phyloP scores from a whole-genome alignment of 176 grass and related monocot genomes.

The Eremochloa ophiuroides region DNA sequence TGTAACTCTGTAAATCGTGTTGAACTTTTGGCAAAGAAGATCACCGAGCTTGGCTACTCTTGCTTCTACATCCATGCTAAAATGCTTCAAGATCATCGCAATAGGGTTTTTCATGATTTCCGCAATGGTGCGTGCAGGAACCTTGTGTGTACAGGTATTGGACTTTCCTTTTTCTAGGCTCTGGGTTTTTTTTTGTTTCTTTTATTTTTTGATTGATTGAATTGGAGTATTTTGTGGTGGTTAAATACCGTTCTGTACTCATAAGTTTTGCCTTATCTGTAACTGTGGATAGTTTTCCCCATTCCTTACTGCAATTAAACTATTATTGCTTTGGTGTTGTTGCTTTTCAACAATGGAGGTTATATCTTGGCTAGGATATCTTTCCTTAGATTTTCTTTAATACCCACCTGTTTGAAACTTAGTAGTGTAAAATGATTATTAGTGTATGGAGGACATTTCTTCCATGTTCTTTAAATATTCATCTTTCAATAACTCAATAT shows the following conservation, averaged over 20 bases:
- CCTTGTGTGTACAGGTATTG: constrained; percentile 89
- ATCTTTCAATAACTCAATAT: neutral
- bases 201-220: neutral
- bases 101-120: constrained; percentile 96
- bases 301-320: neutral
- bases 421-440: neutral
- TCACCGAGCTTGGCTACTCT: constrained; percentile 89
- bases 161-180: neutral
- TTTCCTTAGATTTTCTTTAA: no score
- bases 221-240: constrained; percentile 10
- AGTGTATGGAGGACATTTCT: neutral
- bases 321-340: neutral
- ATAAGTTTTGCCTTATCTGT: neutral
- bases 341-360: neutral
- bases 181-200: neutral
- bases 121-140: constrained; percentile 95
- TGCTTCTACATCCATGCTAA: constrained; percentile 99
- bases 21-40: constrained; percentile 91
- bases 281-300: neutral
- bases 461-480: neutral
- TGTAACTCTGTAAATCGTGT: constrained; percentile 97
- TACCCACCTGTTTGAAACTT: neutral
- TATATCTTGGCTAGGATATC: neutral
- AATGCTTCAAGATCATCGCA: constrained; percentile 96
- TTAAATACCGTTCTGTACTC: neutral